phyloP scores from a whole-genome alignment of 257 asterid species.

The Fraxinus excelsior region DNA sequence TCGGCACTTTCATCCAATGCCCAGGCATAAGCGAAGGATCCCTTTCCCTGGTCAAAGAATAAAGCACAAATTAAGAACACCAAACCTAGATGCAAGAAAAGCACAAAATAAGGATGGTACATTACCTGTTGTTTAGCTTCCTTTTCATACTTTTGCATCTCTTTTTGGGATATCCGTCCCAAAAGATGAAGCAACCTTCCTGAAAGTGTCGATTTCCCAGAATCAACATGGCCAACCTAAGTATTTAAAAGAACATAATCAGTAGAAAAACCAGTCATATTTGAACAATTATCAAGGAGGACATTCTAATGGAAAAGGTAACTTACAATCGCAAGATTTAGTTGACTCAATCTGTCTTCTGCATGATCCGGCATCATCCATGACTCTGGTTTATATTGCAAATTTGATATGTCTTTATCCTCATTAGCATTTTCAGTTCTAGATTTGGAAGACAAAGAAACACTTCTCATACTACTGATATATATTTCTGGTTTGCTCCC shows the following conservation, averaged over 20 bases:
- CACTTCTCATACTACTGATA: constrained; percentile 35
- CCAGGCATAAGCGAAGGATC: constrained; percentile 98
- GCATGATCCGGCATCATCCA: constrained; percentile 65
- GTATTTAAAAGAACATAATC: constrained; percentile 22
- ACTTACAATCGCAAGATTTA: constrained; percentile 94
- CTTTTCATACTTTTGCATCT: constrained; percentile 79
- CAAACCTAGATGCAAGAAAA: constrained; percentile 20
- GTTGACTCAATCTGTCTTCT: constrained; percentile 63
- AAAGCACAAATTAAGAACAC: constrained; percentile 21
- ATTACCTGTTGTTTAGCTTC: constrained; percentile 85
- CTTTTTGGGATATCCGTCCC: constrained; percentile 84
- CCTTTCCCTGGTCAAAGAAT: constrained; percentile 78
- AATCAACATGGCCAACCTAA: constrained; percentile 99
- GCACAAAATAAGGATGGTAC: constrained; percentile 4
- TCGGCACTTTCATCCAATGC: constrained; percentile 98
- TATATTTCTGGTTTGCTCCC: constrained; percentile 36
- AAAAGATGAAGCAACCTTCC: constrained; percentile 90
- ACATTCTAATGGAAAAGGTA: constrained; percentile 6
- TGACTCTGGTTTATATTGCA: constrained; percentile 64
- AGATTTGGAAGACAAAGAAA: constrained; percentile 56
- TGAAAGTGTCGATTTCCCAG: constrained; percentile 97
- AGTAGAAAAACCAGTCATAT: constrained; percentile 6
- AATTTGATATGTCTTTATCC: constrained; percentile 39
- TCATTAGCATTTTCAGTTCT: constrained; percentile 37
- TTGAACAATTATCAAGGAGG: constrained; percentile 1